These are phyloP conservation scores for Pichia occidentalis DNA, from an alignment of 805 yeast species.

Conservation along the genomic window DNA sequence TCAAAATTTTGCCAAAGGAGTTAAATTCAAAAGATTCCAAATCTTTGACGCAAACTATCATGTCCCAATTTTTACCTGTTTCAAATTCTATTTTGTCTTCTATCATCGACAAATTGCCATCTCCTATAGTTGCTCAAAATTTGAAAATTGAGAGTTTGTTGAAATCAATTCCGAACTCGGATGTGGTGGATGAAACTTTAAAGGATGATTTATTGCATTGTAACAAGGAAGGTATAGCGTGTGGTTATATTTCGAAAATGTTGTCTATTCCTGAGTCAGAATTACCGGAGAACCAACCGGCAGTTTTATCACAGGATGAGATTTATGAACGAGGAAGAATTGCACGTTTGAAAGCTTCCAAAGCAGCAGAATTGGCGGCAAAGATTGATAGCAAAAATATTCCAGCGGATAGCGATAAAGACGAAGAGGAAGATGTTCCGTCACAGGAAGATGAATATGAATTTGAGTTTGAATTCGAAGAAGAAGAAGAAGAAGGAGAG, in stretches of 20 bases:
- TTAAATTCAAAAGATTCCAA: slow-evolving; percentile 71
- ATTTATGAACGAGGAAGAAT: slow-evolving; percentile 53
- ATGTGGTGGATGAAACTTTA: slow-evolving; percentile 42
- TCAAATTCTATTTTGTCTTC: slow-evolving; percentile 79
- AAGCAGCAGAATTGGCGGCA: slow-evolving; percentile 48
- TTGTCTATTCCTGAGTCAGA: slow-evolving; percentile 78
- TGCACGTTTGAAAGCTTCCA: slow-evolving; percentile 62
- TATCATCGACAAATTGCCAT: slow-evolving; percentile 78
- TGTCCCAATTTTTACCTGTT: slow-evolving; percentile 93
- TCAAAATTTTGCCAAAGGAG: slow-evolving; percentile 69
- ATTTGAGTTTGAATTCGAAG: slow-evolving; percentile 40
- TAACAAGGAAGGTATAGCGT: slow-evolving; percentile 55
- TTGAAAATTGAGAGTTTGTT: slow-evolving; percentile 65
- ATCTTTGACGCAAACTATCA: slow-evolving; percentile 52
- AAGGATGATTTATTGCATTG: slow-evolving; percentile 57
- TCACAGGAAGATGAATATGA: slow-evolving; percentile 16
- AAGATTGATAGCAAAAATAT: slow-evolving; percentile 25
- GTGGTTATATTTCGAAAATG: slow-evolving; percentile 86
- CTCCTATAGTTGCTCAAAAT: slow-evolving; percentile 71
- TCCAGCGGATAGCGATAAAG: slow-evolving; percentile 6
- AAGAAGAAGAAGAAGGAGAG: slow-evolving; percentile 39
- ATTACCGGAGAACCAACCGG: slow-evolving; percentile 51
- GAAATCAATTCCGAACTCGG: slow-evolving; percentile 47
- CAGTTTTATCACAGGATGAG: slow-evolving; percentile 42
- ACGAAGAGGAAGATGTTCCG: slow-evolving; percentile 7